These are phyloP conservation scores for Ophiorrhiza pumila DNA, from an alignment of 257 asterid species.

Conservation along the genomic window DNA sequence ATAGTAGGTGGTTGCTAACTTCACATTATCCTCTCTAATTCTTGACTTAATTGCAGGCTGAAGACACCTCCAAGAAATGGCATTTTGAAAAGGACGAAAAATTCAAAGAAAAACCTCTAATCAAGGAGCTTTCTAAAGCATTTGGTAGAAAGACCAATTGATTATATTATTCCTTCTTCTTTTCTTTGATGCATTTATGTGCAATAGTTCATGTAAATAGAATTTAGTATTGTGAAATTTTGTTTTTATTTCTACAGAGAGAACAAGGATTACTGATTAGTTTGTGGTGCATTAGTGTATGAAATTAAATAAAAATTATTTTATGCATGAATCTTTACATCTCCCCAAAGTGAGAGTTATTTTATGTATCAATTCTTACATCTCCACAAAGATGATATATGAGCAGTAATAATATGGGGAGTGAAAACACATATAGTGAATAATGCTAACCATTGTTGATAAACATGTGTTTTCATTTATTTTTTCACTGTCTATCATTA, in stretches of 20 bases:
- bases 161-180: not conserved
- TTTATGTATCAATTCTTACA: no score
- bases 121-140: conserved; percentile 66
- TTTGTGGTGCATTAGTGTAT: not conserved
- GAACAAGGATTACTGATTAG: not conserved
- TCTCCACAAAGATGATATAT: no score
- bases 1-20: conserved; percentile 4
- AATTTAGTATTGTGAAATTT: not conserved
- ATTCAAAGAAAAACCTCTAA: conserved; percentile 52
- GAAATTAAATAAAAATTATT: no score
- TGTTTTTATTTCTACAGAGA: not conserved
- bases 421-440: no score
- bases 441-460: no score
- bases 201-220: not conserved
- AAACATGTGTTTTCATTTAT: no score
- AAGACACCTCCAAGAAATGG: conserved; percentile 56
- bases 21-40: not conserved
- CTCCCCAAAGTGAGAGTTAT: no score
- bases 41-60: conserved; percentile 44
- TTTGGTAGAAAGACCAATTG: conserved; percentile 51
- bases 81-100: conserved; percentile 47
- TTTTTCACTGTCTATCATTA: no score
- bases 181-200: not conserved
- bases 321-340: no score
- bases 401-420: no score